Evolutionary conservation across 345 rosid genomes (phyloP).

Genomic region (Eucalyptus polyanthemos): DNA sequence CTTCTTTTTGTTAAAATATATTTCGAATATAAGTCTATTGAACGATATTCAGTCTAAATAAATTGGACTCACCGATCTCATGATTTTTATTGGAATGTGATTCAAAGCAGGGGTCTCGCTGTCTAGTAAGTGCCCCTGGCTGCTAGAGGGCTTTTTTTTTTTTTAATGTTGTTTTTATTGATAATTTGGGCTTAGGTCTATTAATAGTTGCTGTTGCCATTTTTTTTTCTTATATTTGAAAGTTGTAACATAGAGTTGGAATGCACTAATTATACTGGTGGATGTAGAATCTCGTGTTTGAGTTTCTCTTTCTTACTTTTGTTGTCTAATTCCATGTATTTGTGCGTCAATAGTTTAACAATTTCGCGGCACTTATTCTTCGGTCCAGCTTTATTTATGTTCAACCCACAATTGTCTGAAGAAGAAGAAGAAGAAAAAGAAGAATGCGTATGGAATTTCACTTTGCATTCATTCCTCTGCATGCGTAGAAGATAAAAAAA

Average conservation of each 20-base stretch:
- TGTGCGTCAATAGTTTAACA: background rate
- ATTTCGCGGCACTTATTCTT: background rate
- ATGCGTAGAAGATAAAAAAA: background rate
- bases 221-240: too few species aligned
- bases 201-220: too few species aligned
- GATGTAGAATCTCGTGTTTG: background rate
- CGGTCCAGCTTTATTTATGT: background rate
- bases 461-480: background rate
- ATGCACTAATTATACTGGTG: background rate
- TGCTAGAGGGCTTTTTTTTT: fast-evolving
- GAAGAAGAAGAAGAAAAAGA: background rate
- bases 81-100: background rate
- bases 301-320: too few species aligned
- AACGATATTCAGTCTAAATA: background rate
- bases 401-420: background rate
- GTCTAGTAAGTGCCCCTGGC: fast-evolving
- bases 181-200: background rate
- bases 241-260: background rate
- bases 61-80: background rate
- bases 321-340: background rate
- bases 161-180: too few species aligned
- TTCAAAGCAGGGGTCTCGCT: background rate
- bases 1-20: background rate
- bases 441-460: background rate
- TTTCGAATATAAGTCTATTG: background rate